Evolutionary conservation across 257 asterid genomes (phyloP), one percentile per base, ranked within the genome.

Genomic region (Ehretia macrophylla): DNA sequence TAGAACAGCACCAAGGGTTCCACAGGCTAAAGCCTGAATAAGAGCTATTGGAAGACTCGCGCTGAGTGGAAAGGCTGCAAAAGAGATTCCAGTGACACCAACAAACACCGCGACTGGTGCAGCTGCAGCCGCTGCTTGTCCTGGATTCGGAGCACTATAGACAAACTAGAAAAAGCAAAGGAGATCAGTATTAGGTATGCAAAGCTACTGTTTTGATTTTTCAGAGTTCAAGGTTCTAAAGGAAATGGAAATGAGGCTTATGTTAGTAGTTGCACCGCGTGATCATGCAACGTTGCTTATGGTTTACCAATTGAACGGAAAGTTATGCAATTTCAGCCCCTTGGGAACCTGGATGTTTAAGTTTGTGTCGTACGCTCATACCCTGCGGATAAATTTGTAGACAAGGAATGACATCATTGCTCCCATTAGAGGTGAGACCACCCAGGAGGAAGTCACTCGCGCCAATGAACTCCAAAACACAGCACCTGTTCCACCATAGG

Each of bases 391-490:
- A 90, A 82, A 88, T 77, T 92, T 88, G 55, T 86, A 92, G 73
- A 92, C 95, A 11, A 92, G 83, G 78, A 88, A 92, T 27, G 98
- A 92, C n/a, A 71, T 77, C 50, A 81, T 11, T 39, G 95, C 98
- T 64, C 98, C 98, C 17, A 84, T 51, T 58, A 92, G 1, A 63
- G 98, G 98, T 42, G 96, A 88, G 69, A 91, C 59, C 10, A 85
- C 93, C 98, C 98, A 91, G 20, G 98, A 91, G 20, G 85, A 85
- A 64, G 88, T 85, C 27, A 91, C 96, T 68, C 87, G 80, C 54
- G 95, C 97, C 44, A 91, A 63, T 55, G 98, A 91, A 66, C 93
- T 85, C 97, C 98, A 91, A 67, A 92, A 88, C 22, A 92, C 96
- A 27, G 98, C 97, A 38, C 85, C 95, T 4, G 90, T 35, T 44